Percentiles rank a stretch among this genome's conserved stretches.
These are phyloP conservation scores for Pichia heedii DNA, from an alignment of 805 yeast genomes.

Conservation along the genomic window DNA sequence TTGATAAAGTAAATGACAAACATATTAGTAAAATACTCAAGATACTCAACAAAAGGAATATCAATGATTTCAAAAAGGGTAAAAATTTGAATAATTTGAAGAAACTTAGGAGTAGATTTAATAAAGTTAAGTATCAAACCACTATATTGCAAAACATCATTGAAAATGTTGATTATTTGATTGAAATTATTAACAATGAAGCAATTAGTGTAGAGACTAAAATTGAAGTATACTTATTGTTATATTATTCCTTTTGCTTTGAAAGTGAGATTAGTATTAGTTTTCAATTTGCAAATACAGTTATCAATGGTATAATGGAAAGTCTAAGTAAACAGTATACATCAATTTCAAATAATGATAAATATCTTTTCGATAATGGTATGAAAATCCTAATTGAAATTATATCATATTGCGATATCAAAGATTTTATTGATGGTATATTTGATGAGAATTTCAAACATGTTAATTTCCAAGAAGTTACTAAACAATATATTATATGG, in stretches of 20 bases:
- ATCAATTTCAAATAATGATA: background rate
- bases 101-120: background rate
- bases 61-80: background rate
- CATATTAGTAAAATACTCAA: background rate
- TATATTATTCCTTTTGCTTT: constrained; percentile 2
- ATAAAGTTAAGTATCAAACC: constrained; percentile 1
- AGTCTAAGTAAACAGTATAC: background rate
- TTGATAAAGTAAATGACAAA: background rate
- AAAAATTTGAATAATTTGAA: background rate
- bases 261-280: background rate
- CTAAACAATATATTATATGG: constrained; percentile 3
- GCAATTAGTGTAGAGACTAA: background rate
- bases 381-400: constrained; percentile 2
- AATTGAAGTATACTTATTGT: constrained; percentile 2
- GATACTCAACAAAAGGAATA: background rate
- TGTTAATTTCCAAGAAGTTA: background rate
- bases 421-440: constrained; percentile 1
- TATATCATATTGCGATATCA: background rate
- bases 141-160: background rate
- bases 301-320: background rate
- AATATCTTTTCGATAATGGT: background rate
- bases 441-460: background rate
- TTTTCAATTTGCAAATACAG: background rate
- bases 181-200: background rate
- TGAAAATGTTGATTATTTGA: constrained; percentile 1